phyloP scores from a whole-genome alignment of 2,329 filamentous ascomycete genomes.

The Metarhizium guizhouense region DNA sequence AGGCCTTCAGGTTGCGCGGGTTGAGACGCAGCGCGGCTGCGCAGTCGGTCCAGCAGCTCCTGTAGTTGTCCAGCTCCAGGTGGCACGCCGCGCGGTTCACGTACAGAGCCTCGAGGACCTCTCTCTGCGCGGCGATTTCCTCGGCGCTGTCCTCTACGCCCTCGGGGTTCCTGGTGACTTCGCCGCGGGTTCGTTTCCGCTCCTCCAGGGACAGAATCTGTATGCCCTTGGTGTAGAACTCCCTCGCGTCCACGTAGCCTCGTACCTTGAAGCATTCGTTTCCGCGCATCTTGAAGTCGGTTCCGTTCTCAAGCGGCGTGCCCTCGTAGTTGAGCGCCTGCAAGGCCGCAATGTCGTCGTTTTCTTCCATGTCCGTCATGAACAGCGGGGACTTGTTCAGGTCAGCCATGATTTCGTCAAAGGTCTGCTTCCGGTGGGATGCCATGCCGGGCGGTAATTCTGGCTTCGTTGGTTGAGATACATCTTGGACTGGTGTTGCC shows the following conservation, averaged over 20 bases:
- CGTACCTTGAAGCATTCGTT: slow-evolving; percentile 76
- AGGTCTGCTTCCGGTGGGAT: slow-evolving; percentile 33
- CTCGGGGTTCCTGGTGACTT: slow-evolving; percentile 20
- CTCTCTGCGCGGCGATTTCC: slow-evolving; percentile 49
- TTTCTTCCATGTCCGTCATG: slow-evolving; percentile 90
- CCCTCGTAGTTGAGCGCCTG: slow-evolving; percentile 91
- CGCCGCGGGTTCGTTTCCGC: slow-evolving; percentile 37
- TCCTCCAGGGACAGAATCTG: slow-evolving; percentile 59
- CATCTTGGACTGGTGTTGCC: background rate
- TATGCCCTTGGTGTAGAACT: slow-evolving; percentile 88
- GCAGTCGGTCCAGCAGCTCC: slow-evolving; percentile 78
- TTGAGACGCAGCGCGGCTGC: slow-evolving; percentile 72
- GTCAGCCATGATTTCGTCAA: slow-evolving; percentile 47
- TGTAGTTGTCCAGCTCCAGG: slow-evolving; percentile 80
- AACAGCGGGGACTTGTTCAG: slow-evolving; percentile 68
- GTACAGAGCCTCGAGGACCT: slow-evolving; percentile 66
- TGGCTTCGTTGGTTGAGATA: slow-evolving; percentile 24
- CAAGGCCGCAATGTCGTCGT: slow-evolving; percentile 75
- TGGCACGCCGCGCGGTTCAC: slow-evolving; percentile 87
- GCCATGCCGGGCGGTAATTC: slow-evolving; percentile 37
- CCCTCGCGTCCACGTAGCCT: slow-evolving; percentile 73
- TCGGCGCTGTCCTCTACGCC: slow-evolving; percentile 36
- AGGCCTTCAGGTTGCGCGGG: slow-evolving; percentile 76
- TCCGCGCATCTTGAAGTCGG: slow-evolving; percentile 82
- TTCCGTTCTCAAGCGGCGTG: slow-evolving; percentile 70